Percentiles rank a stretch among this genome's conserved stretches.
Evolutionary conservation across 2,329 filamentous ascomycete species (phyloP).

Genomic region (Cadophora gregata): DNA sequence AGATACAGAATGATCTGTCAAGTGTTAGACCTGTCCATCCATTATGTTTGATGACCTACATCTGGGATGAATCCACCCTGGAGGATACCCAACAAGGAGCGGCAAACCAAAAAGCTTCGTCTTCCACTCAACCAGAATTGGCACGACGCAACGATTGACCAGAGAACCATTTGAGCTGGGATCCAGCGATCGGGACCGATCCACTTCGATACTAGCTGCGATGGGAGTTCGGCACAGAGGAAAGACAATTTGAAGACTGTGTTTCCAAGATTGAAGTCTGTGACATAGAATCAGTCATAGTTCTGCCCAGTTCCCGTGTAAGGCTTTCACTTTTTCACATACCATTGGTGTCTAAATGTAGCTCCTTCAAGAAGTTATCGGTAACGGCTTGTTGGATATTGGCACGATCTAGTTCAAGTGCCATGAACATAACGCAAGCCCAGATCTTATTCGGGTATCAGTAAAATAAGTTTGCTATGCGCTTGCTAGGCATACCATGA

Average conservation of each 20-base stretch:
- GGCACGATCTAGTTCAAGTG: slow-evolving; percentile 64
- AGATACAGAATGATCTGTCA: slow-evolving; percentile 61
- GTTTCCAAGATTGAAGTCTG: slow-evolving; percentile 56
- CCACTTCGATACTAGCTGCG: slow-evolving; percentile 55
- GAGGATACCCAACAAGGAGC: slow-evolving; percentile 40
- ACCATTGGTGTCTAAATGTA: slow-evolving; percentile 53
- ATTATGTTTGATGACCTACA: slow-evolving; percentile 48
- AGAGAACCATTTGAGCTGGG: slow-evolving; percentile 59
- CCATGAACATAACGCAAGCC: slow-evolving; percentile 64
- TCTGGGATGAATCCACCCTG: slow-evolving; percentile 63
- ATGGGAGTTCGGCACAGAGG: slow-evolving; percentile 59
- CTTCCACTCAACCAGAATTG: slow-evolving; percentile 47
- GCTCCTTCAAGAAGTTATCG: slow-evolving; percentile 58
- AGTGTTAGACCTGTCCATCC: background rate
- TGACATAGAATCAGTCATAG: background rate
- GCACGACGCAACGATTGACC: slow-evolving; percentile 60
- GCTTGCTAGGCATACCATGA: slow-evolving; percentile 37
- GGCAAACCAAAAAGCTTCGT: slow-evolving; percentile 44
- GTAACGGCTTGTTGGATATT: slow-evolving; percentile 65
- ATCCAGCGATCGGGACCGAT: slow-evolving; percentile 58
- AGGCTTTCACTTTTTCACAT: slow-evolving; percentile 20
- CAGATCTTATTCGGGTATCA: slow-evolving; percentile 27
- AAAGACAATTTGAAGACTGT: slow-evolving; percentile 48
- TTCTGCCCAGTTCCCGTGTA: background rate
- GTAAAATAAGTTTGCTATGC: background rate